Evolutionary conservation across 2,329 filamentous ascomycete genomes (phyloP), one percentile per base, ranked within the genome.

Genomic region (Claviceps paspali): DNA sequence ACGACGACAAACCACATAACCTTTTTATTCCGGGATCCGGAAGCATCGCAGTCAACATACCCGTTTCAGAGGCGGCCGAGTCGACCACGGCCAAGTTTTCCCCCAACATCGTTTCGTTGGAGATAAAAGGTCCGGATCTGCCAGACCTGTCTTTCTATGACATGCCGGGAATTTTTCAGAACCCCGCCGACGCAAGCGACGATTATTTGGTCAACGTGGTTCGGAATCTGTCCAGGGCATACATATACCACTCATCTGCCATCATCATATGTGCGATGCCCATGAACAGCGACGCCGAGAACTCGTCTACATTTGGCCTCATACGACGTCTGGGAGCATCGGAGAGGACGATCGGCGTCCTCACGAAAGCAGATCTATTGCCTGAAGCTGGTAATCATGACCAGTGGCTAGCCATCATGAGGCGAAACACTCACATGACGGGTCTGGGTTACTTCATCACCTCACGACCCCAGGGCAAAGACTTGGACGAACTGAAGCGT

Each of bases 81-180:
- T 47, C 54, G 2, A 64, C 67, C 0, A 56, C 72, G 5, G 75
- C 79, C 0, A 76, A 82, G 7, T 92, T 92, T 45, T 85, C 80
- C 0, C 86, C 86, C 0, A 94, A 94, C 45, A 68, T 86, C 0
- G 77, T 94, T 0, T 70, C 77, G 0, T 62, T 94, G 0, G 73
- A 85, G 36, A 85, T 94, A 19, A 74, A 74, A 0, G 80, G 79
- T 0, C 80, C 81, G 0, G 67, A 65, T 0, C 66, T 88, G 0
- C 79, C 83, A 0, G 76, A 83, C 5, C 53, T 94, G 0, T 84
- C 79, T 0, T 92, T 94, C 47, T 88, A 83, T 42, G 86, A 94
- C 42, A 65, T 94, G 1, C 86, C 86, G 0, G 86, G 86, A 0
- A 75, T 92, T 0, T 88, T 93, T 43, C 74, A 76, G 15, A 79